Percentiles rank a stretch among this genome's conserved stretches.
phyloP scores from a whole-genome alignment of 805 yeast genomes.

The Pichia gijzeniarum region DNA sequence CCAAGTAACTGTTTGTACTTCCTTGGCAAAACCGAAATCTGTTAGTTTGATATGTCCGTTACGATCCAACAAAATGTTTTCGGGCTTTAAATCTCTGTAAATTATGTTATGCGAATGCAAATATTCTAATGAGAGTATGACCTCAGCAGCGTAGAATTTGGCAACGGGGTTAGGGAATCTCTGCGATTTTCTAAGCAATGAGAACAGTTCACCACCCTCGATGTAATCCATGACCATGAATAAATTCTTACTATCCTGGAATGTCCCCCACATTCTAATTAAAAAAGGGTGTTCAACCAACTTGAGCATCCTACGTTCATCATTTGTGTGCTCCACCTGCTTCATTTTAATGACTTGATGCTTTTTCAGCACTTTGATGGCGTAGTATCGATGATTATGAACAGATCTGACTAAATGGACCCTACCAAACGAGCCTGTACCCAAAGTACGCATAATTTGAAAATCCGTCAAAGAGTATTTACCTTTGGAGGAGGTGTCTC shows the following conservation, averaged over 20 bases:
- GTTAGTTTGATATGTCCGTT: slow-evolving; percentile 57
- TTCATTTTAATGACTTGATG: slow-evolving; percentile 54
- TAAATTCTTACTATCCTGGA: slow-evolving; percentile 49
- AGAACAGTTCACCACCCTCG: slow-evolving; percentile 58
- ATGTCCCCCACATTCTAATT: slow-evolving; percentile 64
- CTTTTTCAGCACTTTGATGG: slow-evolving; percentile 53
- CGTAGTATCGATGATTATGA: slow-evolving; percentile 54
- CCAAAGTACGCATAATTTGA: slow-evolving; percentile 49
- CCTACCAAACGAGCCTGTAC: slow-evolving; percentile 57
- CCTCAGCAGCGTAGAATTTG: slow-evolving; percentile 59
- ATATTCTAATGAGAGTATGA: slow-evolving; percentile 51
- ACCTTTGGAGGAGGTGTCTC: slow-evolving; percentile 44
- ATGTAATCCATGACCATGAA: slow-evolving; percentile 63
- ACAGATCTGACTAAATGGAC: slow-evolving; percentile 53
- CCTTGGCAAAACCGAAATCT: slow-evolving; percentile 60
- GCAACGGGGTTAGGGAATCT: slow-evolving; percentile 59
- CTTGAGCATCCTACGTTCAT: slow-evolving; percentile 53
- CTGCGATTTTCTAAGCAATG: slow-evolving; percentile 49
- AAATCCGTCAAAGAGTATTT: slow-evolving; percentile 52
- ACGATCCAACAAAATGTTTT: slow-evolving; percentile 50
- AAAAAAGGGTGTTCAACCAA: slow-evolving; percentile 55
- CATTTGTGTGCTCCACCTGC: slow-evolving; percentile 60
- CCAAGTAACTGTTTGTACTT: slow-evolving; percentile 52
- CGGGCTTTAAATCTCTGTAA: slow-evolving; percentile 57
- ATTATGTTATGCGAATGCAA: slow-evolving; percentile 53